Conservation (phyloP, 352 stramenopile genomes). For the Globisporangium barbulae region DNA sequence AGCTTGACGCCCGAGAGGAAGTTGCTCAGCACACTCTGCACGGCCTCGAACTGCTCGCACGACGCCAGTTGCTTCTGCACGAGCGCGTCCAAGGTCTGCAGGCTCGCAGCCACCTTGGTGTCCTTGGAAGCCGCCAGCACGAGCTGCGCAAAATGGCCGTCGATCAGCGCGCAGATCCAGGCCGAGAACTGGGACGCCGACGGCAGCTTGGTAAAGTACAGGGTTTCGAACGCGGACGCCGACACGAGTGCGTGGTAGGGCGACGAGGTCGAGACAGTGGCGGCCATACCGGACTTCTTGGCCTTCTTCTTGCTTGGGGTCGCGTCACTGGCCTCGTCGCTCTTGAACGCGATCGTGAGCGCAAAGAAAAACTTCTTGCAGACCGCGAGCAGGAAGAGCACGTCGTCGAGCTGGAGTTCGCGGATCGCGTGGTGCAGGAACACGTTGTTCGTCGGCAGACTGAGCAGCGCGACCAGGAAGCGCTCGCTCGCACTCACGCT, state of each 20-base stretch:
- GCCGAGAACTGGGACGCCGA: slow-evolving; percentile 46
- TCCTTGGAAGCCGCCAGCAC: slow-evolving; percentile 59
- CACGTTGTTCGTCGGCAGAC: slow-evolving; percentile 60
- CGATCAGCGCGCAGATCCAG: slow-evolving; percentile 75
- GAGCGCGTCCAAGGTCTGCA: slow-evolving; percentile 54
- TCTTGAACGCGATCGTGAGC: slow-evolving; percentile 27
- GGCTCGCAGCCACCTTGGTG: slow-evolving; percentile 26
- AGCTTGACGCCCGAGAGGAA: slow-evolving; percentile 72
- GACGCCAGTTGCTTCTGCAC: slow-evolving; percentile 51
- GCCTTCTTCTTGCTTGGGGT: slow-evolving; percentile 6
- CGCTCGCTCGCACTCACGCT: slow-evolving; percentile 34
- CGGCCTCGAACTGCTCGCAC: slow-evolving; percentile 59
- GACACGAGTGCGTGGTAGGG: slow-evolving; percentile 17
- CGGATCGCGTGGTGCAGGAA: slow-evolving; percentile 80
- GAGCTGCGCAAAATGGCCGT: slow-evolving; percentile 65
- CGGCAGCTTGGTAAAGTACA: slow-evolving; percentile 26
- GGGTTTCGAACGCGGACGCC: slow-evolving; percentile 21
- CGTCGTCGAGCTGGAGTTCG: slow-evolving; percentile 62
- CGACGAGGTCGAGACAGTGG: slow-evolving; percentile 17
- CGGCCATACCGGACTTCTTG: slow-evolving; percentile 16
- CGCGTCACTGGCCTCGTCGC: slow-evolving; percentile 3
- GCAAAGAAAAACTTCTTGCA: slow-evolving; percentile 70
- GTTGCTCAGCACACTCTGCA: slow-evolving; percentile 77
- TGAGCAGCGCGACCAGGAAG: slow-evolving; percentile 53
- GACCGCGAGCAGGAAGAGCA: slow-evolving; percentile 60